Conservation (phyloP, 495 filamentous ascomycete genomes). For the Penicillium coffeae region DNA sequence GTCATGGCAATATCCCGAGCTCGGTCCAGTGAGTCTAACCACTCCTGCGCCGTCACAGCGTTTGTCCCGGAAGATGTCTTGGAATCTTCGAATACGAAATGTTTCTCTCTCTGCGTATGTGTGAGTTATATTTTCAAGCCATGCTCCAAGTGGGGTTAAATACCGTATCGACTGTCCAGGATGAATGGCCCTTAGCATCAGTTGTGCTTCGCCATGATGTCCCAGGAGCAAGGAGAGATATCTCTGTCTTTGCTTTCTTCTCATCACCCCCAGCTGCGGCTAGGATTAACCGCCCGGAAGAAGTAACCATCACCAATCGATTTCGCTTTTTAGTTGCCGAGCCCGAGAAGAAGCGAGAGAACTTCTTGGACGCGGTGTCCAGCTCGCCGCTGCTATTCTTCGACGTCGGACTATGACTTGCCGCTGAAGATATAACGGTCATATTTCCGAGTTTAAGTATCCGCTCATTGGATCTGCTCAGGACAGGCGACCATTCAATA, state of each 20-base stretch:
- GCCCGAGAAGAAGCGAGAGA: constrained; percentile 88
- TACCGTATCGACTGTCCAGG: constrained; percentile 94
- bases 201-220: constrained; percentile 72
- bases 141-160: constrained; percentile 27
- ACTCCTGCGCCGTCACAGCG: constrained; percentile 66
- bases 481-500: constrained; percentile 97
- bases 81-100: constrained; percentile 88
- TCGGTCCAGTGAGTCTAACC: constrained; percentile 78
- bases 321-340: constrained; percentile 89
- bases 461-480: constrained; percentile 85
- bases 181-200: constrained; percentile 77
- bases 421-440: constrained; percentile 71
- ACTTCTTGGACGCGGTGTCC: constrained; percentile 67
- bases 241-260: constrained; percentile 89
- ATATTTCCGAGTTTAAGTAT: constrained; percentile 93
- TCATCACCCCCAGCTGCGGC: constrained; percentile 92
- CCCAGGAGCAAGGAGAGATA: constrained; percentile 70
- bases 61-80: constrained; percentile 56
- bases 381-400: constrained; percentile 56
- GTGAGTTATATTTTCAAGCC: neutral
- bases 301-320: constrained; percentile 92
- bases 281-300: constrained; percentile 80
- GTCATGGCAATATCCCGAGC: constrained; percentile 76
- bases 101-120: constrained; percentile 69
- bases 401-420: constrained; percentile 62